Base-by-base conservation (phyloP, 768 basidiomycete species). In the Hydnum rufescens region DNA sequence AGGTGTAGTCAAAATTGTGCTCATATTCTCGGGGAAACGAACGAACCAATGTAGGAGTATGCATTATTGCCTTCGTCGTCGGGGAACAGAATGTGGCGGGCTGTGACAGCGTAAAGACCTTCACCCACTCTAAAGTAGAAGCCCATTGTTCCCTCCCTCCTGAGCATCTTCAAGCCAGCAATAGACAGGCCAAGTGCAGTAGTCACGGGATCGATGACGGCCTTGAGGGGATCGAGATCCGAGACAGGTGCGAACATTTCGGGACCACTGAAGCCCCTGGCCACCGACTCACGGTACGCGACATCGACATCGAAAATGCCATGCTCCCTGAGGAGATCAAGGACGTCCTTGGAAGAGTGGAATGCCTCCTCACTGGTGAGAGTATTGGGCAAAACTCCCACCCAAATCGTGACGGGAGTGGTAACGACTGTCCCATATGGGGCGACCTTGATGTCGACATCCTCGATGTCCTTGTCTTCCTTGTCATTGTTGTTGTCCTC, bases 271-370 rank as follows among this genome's bases (percentile, higher is more conserved):
- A 56, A 50, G 36, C 4, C 1, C 57, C 36, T 58, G 60, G 53
- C 55, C 46, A 58, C 26, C 31, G 64, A 66, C 55, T 65, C 66
- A 26, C 66, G 64, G 54, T 51, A 69, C 16, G 64, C 69, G 32
- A 70, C 55, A 44, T 71, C 64, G 58, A 70, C 56, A 51, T 70
- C 62, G 32, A 48, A 42, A 58, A 68, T 61, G 19, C 58, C 25
- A 59, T 62, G 58, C 47, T 58, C 22, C 57, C 62, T 55, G 58
- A 70, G 68, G 53, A 66, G 58, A 22, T 46, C 55, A 48, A 62
- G 63, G 58, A 67, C 63, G 48, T 61, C 62, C 26, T 59, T 55
- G 49, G 67, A 48, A 4, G 64, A 61, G 32, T 63, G 52, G 60
- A 48, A 57, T 3, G 68, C 67, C 43, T 44, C 58, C 26, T 57